phyloP scores from a whole-genome alignment of 345 rosid species.

The Dipteronia sinensis region DNA sequence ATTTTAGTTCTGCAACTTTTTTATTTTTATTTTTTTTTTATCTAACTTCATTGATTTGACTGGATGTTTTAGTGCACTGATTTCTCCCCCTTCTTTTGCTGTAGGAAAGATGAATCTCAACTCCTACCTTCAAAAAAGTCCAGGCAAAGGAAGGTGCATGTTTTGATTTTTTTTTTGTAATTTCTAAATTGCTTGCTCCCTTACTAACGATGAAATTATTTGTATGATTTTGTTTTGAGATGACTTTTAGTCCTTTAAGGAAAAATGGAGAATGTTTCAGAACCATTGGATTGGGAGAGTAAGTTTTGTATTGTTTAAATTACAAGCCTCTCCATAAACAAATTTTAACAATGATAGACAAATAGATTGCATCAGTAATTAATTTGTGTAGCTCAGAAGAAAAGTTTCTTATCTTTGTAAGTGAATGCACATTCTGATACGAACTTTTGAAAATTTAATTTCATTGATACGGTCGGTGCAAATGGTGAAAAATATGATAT shows the following conservation, averaged over 20 bases:
- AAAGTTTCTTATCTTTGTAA: neutral
- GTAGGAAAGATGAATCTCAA: constrained; percentile 44
- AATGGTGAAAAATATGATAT: neutral
- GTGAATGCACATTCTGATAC: neutral
- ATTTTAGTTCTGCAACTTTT: neutral
- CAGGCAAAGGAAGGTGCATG: constrained; percentile 49
- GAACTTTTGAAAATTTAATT: neutral
- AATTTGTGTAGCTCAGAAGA: constrained; percentile 8
- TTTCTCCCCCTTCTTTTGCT: constrained; percentile 7
- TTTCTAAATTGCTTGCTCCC: neutral
- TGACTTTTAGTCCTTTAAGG: neutral
- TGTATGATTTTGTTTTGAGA: neutral
- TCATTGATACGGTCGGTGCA: neutral
- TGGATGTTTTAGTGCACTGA: neutral
- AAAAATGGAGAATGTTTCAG: neutral
- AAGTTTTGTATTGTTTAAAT: neutral
- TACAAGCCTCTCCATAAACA: neutral
- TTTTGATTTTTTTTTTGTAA: neutral
- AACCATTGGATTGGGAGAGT: neutral
- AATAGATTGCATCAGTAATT: constrained; percentile 1
- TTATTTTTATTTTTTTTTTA: neutral
- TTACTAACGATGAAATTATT: constrained; percentile 5
- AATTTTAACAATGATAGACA: neutral
- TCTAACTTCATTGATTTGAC: constrained; percentile 9
- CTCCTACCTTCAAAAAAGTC: constrained; percentile 30